Evolutionary conservation across 2,329 filamentous ascomycete genomes (phyloP), one percentile per base, ranked within the genome.

Genomic region (Chrysosporium queenslandicum): DNA sequence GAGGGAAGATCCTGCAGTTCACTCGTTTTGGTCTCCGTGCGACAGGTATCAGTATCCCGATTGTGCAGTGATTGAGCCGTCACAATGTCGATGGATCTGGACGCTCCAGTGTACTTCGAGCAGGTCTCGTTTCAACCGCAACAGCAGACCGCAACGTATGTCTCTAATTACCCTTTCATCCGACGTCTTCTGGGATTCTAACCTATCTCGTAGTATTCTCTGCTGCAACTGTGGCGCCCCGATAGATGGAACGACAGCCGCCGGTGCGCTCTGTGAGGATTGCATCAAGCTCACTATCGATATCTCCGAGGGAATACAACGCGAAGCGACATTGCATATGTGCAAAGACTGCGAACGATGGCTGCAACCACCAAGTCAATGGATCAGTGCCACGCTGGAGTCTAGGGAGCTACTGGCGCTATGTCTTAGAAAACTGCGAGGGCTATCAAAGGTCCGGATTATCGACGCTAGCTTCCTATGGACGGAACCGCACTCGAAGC

Each of bases 221-320:
- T 98, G 92, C 72, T 95, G 88, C 75, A 95, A 97, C 77, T 98
- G 92, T 70, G 92, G 91, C 65, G 89, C 87, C 55, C 85, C 91
- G 36, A 95, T 98, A 64, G 90, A 96, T 70, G 92, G 92, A 69
- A 95, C 89, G 16, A 81, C 82, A 12, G 78, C 87, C 23, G 83
- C 86, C 50, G 89, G 89, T 56, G 90, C 92, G 37, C 83, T 96
- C 53, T 98, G 92, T 74, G 88, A 88, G 69, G 91, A 97, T 75
- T 97, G 92, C 70, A 82, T 97, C 66, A 95, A 94, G 69, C 80
- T 94, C 61, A 94, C 89, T 46, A 81, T 94, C 71, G 92, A 98
- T 71, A 91, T 96, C 60, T 94, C 90, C 23, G 77, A 85, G 66
- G 89, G 88, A 55, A 90, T 97, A 58, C 91, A 89, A 70, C 82